Evolutionary conservation across 768 basidiomycete genomes (phyloP).

Genomic region (Rhodotorula graminis): DNA sequence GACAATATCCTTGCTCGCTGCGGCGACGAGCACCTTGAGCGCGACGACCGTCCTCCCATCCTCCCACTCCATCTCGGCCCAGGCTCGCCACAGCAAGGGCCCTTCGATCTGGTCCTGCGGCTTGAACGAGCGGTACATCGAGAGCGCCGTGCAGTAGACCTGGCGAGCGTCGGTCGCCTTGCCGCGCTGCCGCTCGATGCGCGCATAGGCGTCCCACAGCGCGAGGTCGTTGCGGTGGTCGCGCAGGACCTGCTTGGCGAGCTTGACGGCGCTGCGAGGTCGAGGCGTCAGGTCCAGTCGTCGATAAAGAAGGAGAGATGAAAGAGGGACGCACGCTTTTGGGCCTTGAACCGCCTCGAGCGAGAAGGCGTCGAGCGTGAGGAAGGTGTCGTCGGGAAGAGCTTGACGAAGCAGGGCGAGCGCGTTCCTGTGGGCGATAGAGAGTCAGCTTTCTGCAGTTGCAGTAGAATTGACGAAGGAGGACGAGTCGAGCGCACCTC

Average conservation of each 20-base stretch:
- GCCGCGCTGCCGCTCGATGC: constrained; percentile 46
- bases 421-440: constrained; percentile 34
- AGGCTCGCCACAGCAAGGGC: constrained; percentile 46
- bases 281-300: neutral
- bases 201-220: constrained; percentile 50
- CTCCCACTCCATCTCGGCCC: constrained; percentile 50
- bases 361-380: constrained; percentile 45
- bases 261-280: constrained; percentile 45
- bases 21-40: constrained; percentile 30
- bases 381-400: constrained; percentile 42
- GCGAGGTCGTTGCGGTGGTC: constrained; percentile 45
- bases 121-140: constrained; percentile 41
- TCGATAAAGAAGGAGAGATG: too few relatives aligned
- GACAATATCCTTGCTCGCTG: neutral
- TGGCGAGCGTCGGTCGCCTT: constrained; percentile 47
- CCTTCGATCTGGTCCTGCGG: constrained; percentile 33
- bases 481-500: constrained; percentile 28
- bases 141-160: constrained; percentile 49
- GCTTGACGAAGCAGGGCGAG: constrained; percentile 39
- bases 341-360: constrained; percentile 44
- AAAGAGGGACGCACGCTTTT: constrained; percentile 40
- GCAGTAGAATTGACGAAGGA: neutral
- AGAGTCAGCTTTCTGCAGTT: neutral
- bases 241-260: constrained; percentile 47
- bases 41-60: constrained; percentile 28